Evolutionary conservation across 768 basidiomycete genomes (phyloP).

Genomic region (Mycena belliarum): DNA sequence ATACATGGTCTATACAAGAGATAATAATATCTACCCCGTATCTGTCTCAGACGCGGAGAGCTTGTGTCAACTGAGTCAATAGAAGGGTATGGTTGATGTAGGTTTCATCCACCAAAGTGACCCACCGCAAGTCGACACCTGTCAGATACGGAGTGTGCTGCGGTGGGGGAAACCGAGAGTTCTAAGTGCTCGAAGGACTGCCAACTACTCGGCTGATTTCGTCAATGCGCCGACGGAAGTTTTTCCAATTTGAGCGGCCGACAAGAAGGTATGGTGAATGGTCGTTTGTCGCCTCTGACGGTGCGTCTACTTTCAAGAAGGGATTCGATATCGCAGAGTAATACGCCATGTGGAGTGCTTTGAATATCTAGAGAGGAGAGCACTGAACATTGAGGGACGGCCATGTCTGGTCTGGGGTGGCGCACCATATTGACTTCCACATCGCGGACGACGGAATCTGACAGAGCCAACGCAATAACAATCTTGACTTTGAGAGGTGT

Average conservation of each 20-base stretch:
- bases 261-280: conserved; percentile 56
- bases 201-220: conserved; percentile 68
- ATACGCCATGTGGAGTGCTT: conserved; percentile 87
- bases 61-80: conserved; percentile 82
- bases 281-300: conserved; percentile 50
- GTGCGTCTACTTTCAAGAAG: conserved; percentile 68
- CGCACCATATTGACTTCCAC: conserved; percentile 74
- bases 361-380: conserved; percentile 64
- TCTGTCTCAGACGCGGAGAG: conserved; percentile 82
- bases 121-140: conserved; percentile 3
- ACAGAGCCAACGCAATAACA: conserved; percentile 74
- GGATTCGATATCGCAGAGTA: conserved; percentile 84
- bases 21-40: conserved; percentile 75
- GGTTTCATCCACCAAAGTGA: conserved; percentile 41
- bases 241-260: conserved; percentile 68
- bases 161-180: conserved; percentile 26
- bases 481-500: conserved; percentile 89
- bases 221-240: conserved; percentile 70
- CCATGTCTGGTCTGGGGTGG: background rate
- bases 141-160: conserved; percentile 22
- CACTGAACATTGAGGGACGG: background rate
- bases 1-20: conserved; percentile 15
- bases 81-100: conserved; percentile 57
- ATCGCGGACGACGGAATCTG: conserved; percentile 81
- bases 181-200: conserved; percentile 28